These are phyloP conservation scores for Stylosanthes scabra DNA, from an alignment of 331 rosid species.

Conservation along the genomic window DNA sequence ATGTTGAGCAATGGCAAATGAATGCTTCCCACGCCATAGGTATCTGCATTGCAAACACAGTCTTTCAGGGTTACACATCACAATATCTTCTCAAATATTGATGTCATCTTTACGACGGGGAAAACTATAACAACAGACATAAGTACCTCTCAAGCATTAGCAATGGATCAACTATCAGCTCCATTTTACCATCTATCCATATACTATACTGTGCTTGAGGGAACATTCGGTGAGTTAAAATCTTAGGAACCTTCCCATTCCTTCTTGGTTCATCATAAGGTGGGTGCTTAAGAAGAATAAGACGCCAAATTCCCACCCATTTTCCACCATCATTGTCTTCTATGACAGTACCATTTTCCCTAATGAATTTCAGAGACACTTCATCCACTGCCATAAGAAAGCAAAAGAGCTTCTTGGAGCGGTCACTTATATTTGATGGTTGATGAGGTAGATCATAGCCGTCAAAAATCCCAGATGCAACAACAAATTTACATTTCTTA, in stretches of 20 bases:
- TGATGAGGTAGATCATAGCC: slow-evolving; percentile 95
- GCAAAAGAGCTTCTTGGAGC: slow-evolving; percentile 86
- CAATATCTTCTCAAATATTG: slow-evolving; percentile 19
- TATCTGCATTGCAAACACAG: slow-evolving; percentile 59
- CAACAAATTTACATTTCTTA: slow-evolving; percentile 88
- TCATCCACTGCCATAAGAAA: slow-evolving; percentile 98
- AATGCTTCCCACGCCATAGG: slow-evolving; percentile 86
- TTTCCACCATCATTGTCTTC: slow-evolving; percentile 73
- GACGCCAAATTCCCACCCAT: slow-evolving; percentile 99
- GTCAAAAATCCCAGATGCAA: slow-evolving; percentile 95
- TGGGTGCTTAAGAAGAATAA: slow-evolving; percentile 72
- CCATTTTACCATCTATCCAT: slow-evolving; percentile 99
- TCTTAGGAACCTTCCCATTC: slow-evolving; percentile 97
- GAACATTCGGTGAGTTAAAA: slow-evolving; percentile 86
- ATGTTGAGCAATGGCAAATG: slow-evolving; percentile 98
- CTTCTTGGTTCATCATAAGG: slow-evolving; percentile 99
- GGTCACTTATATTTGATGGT: slow-evolving; percentile 80
- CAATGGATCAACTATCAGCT: slow-evolving; percentile 92
- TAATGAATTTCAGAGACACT: slow-evolving; percentile 76
- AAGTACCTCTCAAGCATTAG: slow-evolving; percentile 87
- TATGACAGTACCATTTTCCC: slow-evolving; percentile 70
- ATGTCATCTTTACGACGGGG: slow-evolving; percentile 25
- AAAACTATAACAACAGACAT: slow-evolving; percentile 11
- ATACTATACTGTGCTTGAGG: slow-evolving; percentile 95
- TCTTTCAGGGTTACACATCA: slow-evolving; percentile 27